A percentile compares a stretch with the other conserved stretches of the same genome.
These are phyloP conservation scores for Gnomoniopsis smithogilvyi DNA, from an alignment of 2,329 filamentous ascomycete species.

Conservation along the genomic window DNA sequence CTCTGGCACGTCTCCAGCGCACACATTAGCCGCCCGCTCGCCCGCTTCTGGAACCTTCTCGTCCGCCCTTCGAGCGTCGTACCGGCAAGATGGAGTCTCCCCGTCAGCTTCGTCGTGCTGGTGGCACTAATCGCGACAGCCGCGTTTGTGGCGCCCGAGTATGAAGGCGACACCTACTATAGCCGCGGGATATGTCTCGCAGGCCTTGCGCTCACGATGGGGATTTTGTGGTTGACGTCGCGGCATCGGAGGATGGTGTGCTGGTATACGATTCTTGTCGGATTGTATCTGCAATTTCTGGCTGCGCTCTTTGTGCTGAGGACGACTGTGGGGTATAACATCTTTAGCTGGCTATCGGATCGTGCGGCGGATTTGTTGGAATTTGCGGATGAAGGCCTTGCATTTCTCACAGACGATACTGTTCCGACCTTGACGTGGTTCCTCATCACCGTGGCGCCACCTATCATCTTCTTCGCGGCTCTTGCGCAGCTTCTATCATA, in stretches of 20 bases:
- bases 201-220: constrained; percentile 70
- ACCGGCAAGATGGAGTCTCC: constrained; percentile 63
- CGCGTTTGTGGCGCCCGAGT: constrained; percentile 69
- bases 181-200: constrained; percentile 81
- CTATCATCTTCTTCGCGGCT: constrained; percentile 94
- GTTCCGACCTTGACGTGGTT: constrained; percentile 58
- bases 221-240: constrained; percentile 67
- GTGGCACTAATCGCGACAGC: constrained; percentile 74
- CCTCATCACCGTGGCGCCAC: constrained; percentile 75
- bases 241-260: constrained; percentile 60
- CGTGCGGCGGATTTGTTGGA: constrained; percentile 72
- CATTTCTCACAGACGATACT: constrained; percentile 61
- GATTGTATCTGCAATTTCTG: constrained; percentile 85
- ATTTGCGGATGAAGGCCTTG: constrained; percentile 70
- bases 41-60: constrained; percentile 64
- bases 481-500: constrained; percentile 87
- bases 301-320: constrained; percentile 85
- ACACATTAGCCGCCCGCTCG: constrained; percentile 63
- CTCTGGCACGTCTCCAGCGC: constrained; percentile 70
- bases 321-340: constrained; percentile 77
- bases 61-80: constrained; percentile 58
- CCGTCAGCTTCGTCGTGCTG: constrained; percentile 60
- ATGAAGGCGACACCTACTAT: constrained; percentile 70
- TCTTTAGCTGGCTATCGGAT: constrained; percentile 83
- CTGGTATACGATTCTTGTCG: constrained; percentile 82